Conservation (phyloP, 1,284 basidiomycete genomes). For the Boletus semigastroideus region DNA sequence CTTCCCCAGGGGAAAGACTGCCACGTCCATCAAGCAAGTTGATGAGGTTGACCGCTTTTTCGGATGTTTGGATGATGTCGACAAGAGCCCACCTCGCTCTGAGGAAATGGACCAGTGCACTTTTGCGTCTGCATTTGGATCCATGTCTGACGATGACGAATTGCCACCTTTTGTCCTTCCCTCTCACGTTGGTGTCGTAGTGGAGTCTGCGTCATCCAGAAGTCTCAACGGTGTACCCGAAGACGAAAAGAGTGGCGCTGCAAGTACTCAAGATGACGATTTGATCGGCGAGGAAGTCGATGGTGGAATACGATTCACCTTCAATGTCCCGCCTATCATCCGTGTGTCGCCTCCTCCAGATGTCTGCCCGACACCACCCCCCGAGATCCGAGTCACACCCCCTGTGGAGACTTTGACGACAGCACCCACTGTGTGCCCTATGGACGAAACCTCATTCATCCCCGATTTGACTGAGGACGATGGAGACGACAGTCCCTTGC, state of each 20-base stretch:
- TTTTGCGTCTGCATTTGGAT: conserved; percentile 54
- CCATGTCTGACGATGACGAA: conserved; percentile 41
- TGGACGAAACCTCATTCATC: conserved; percentile 4
- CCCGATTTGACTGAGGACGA: conserved; percentile 33
- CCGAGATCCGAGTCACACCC: conserved; percentile 25
- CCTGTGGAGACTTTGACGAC: conserved; percentile 12
- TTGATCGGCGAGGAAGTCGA: conserved; percentile 48
- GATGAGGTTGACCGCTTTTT: conserved; percentile 63
- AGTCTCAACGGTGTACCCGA: conserved; percentile 43
- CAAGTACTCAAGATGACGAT: conserved; percentile 41
- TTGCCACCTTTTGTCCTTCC: conserved; percentile 51
- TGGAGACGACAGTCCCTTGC: conserved; percentile 26
- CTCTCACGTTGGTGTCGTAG: conserved; percentile 50
- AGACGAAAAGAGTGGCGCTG: conserved; percentile 41
- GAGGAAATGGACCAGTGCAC: conserved; percentile 56
- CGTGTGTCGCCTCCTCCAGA: conserved; percentile 43
- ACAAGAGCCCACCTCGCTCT: conserved; percentile 41
- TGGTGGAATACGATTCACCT: conserved; percentile 69
- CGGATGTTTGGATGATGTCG: conserved; percentile 64
- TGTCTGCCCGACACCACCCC: conserved; percentile 39
- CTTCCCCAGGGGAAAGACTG: conserved; percentile 50
- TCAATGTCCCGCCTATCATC: conserved; percentile 52
- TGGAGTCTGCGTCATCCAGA: conserved; percentile 30
- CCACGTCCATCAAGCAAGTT: conserved; percentile 17
- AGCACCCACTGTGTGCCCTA: conserved; percentile 12